Percentiles rank a stretch among this genome's conserved stretches.
phyloP scores from a whole-genome alignment of 2,329 filamentous ascomycete genomes.

The Diaporthe batatas region DNA sequence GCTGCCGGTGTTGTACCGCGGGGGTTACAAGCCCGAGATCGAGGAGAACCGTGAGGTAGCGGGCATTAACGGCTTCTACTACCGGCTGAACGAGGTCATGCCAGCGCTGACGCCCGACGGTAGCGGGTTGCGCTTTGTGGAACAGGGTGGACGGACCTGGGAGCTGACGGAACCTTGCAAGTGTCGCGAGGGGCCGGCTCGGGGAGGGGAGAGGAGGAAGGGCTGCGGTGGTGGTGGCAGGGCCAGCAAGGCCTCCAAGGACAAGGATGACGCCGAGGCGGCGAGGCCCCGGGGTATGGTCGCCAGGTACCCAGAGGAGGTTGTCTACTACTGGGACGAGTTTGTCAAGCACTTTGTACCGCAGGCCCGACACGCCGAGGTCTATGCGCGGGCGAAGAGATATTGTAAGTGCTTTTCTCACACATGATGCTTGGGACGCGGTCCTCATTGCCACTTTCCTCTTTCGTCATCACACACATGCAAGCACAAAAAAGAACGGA shows the following conservation, averaged over 20 bases:
- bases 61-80: conserved; percentile 41
- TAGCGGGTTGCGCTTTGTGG: conserved; percentile 38
- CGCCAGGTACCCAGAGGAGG: conserved; percentile 41
- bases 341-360: conserved; percentile 39
- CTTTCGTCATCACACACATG: not conserved
- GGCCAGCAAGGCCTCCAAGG: not conserved
- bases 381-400: conserved; percentile 35
- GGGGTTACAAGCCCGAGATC: conserved; percentile 40
- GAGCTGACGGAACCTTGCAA: conserved; percentile 39
- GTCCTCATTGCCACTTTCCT: not conserved
- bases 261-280: conserved; percentile 6
- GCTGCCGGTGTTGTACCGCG: conserved; percentile 37
- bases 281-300: conserved; percentile 40
- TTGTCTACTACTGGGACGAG: conserved; percentile 41
- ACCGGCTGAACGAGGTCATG: conserved; percentile 44
- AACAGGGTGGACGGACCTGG: conserved; percentile 38
- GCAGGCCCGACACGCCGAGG: conserved; percentile 30
- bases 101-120: conserved; percentile 41
- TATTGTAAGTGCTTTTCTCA: conserved; percentile 25
- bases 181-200: conserved; percentile 22
- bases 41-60: conserved; percentile 40
- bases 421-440: not conserved
- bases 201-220: not conserved
- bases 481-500: not conserved
- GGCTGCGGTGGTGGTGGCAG: not conserved